Conservation (phyloP, 2,329 filamentous ascomycete species). For the Clonostachys byssicola region DNA sequence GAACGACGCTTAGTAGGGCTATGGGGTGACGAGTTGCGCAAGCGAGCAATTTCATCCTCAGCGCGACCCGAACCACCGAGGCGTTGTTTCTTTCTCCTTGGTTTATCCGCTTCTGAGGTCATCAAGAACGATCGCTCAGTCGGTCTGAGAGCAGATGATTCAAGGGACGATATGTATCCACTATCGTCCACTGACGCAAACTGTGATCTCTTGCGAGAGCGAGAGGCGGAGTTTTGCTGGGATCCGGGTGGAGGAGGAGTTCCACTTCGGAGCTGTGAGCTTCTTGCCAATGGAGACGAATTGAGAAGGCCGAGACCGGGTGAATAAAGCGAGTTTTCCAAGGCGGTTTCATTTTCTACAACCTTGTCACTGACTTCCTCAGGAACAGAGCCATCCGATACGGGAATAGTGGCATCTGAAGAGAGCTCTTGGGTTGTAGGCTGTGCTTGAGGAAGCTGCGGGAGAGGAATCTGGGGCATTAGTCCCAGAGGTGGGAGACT, state of each 20-base stretch:
- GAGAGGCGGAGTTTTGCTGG: slow-evolving; percentile 57
- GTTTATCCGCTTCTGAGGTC: slow-evolving; percentile 77
- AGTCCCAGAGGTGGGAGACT: slow-evolving; percentile 43
- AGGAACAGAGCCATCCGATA: slow-evolving; percentile 59
- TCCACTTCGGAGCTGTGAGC: slow-evolving; percentile 55
- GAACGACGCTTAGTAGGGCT: slow-evolving; percentile 74
- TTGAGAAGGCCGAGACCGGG: slow-evolving; percentile 75
- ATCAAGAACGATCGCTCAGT: slow-evolving; percentile 60
- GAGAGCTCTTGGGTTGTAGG: slow-evolving; percentile 36
- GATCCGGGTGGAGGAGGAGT: slow-evolving; percentile 71
- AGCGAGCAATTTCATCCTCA: slow-evolving; percentile 91
- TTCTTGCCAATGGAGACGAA: slow-evolving; percentile 76
- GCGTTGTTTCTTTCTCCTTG: slow-evolving; percentile 57
- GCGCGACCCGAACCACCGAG: slow-evolving; percentile 35
- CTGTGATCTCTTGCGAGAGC: slow-evolving; percentile 63
- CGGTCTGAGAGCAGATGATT: slow-evolving; percentile 81
- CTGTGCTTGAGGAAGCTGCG: not conserved
- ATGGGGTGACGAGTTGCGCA: slow-evolving; percentile 88
- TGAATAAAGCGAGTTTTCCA: slow-evolving; percentile 59
- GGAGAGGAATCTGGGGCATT: slow-evolving; percentile 25
- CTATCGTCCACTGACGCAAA: slow-evolving; percentile 82
- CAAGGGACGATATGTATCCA: slow-evolving; percentile 93
- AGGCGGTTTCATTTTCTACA: slow-evolving; percentile 27
- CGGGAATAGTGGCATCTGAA: slow-evolving; percentile 73
- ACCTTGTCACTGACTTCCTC: slow-evolving; percentile 43